These are phyloP conservation scores for Chloranthus sessilifolius DNA, from an alignment of 164 flowering plant species.

Conservation along the genomic window DNA sequence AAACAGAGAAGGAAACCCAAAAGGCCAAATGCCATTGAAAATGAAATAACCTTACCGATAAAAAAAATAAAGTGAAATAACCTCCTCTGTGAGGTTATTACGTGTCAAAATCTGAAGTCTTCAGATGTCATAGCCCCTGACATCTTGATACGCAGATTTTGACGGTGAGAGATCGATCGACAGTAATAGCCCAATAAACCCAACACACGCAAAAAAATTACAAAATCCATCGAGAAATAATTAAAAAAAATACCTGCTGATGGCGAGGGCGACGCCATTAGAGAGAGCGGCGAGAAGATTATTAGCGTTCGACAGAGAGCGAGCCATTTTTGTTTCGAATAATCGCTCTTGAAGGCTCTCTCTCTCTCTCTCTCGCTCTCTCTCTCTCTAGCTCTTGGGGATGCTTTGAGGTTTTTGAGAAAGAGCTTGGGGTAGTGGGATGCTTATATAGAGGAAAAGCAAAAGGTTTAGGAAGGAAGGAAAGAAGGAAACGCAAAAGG, in stretches of 20 bases:
- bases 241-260: constrained; percentile 25
- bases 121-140: too few species aligned
- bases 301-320: constrained; percentile 49
- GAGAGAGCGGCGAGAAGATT: constrained; percentile 34
- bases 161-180: too few species aligned
- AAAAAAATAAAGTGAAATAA: too few species aligned
- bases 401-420: not conserved
- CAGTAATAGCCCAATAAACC: not conserved
- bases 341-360: not conserved
- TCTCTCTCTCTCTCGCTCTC: not conserved
- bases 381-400: not conserved
- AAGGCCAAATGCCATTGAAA: too few species aligned
- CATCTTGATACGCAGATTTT: too few species aligned
- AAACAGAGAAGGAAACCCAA: too few species aligned
- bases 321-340: constrained; percentile 47
- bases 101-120: too few species aligned
- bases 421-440: not conserved
- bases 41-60: too few species aligned
- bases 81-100: too few species aligned
- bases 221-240: not conserved
- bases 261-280: constrained; percentile 30
- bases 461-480: not conserved
- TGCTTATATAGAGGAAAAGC: constrained; percentile 2
- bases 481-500: not conserved
- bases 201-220: not conserved